These are phyloP conservation scores for Trichomonascus vanleenenianus DNA, from an alignment of 805 yeast genomes.

Conservation along the genomic window DNA sequence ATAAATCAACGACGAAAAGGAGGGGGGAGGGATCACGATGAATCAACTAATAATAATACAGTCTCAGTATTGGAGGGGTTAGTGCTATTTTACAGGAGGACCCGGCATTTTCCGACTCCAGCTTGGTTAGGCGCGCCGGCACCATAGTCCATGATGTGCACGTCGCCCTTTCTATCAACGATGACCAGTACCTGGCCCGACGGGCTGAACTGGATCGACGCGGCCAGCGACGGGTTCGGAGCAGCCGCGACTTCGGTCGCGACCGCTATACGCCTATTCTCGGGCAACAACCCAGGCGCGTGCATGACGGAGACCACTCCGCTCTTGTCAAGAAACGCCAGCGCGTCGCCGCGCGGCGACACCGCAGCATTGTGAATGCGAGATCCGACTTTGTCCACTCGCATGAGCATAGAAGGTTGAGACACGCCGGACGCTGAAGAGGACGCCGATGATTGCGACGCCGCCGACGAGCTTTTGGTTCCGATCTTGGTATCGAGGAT, in stretches of 20 bases:
- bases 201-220: constrained; percentile 63
- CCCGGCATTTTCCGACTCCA: constrained; percentile 27
- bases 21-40: too few relatives aligned
- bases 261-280: constrained; percentile 51
- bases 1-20: too few relatives aligned
- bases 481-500: constrained; percentile 53
- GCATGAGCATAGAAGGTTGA: constrained; percentile 52
- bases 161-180: constrained; percentile 73
- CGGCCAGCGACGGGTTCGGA: constrained; percentile 64
- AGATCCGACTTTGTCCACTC: constrained; percentile 75
- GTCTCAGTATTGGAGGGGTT: neutral
- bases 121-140: constrained; percentile 64
- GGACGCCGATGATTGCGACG: constrained; percentile 13
- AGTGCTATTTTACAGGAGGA: constrained; percentile 11
- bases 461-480: constrained; percentile 5
- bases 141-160: constrained; percentile 79
- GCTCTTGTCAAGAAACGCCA: constrained; percentile 70
- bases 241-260: constrained; percentile 78
- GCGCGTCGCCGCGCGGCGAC: constrained; percentile 81
- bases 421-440: constrained; percentile 34
- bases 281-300: constrained; percentile 46
- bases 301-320: constrained; percentile 68
- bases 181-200: constrained; percentile 75
- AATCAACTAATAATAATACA: too few relatives aligned
- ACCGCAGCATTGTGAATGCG: constrained; percentile 64